Evolutionary conservation across 2,329 filamentous ascomycete genomes (phyloP).

Genomic region (Fusarium subglutinans): DNA sequence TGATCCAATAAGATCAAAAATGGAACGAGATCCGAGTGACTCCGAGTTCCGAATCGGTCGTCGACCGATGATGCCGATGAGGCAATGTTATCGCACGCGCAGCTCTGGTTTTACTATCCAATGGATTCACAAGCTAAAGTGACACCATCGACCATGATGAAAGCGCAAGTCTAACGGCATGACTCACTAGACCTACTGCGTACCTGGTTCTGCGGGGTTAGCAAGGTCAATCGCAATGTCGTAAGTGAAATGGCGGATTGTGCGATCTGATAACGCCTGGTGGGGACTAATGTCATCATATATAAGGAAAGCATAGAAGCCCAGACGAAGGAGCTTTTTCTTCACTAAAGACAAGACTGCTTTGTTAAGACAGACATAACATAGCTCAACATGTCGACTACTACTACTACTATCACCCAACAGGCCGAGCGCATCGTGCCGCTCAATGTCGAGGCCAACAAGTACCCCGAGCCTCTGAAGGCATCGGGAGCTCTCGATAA

Average conservation of each 20-base stretch:
- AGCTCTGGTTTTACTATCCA: background rate
- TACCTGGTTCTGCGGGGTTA: background rate
- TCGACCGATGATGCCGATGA: background rate
- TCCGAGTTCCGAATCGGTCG: background rate
- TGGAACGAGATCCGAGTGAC: background rate
- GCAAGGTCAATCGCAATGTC: background rate
- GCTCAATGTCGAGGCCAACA: background rate
- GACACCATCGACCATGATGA: background rate
- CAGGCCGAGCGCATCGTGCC: slow-evolving; percentile 10
- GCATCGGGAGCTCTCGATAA: slow-evolving; percentile 14
- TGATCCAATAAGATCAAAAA: fast-evolving
- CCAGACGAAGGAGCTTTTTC: fast-evolving
- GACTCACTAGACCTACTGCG: background rate
- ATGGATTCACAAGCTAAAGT: background rate
- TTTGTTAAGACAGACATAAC: background rate
- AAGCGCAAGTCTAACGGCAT: background rate
- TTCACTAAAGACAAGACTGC: background rate
- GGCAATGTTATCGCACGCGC: background rate
- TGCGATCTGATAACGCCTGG: background rate
- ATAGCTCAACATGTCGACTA: background rate
- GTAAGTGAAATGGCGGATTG: slow-evolving; percentile 3
- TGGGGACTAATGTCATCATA: background rate
- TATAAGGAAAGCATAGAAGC: background rate
- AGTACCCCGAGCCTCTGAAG: slow-evolving; percentile 2
- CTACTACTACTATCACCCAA: background rate